Evolutionary conservation across 208 protist species (phyloP).

Genomic region (Leishmania martiniquensis): DNA sequence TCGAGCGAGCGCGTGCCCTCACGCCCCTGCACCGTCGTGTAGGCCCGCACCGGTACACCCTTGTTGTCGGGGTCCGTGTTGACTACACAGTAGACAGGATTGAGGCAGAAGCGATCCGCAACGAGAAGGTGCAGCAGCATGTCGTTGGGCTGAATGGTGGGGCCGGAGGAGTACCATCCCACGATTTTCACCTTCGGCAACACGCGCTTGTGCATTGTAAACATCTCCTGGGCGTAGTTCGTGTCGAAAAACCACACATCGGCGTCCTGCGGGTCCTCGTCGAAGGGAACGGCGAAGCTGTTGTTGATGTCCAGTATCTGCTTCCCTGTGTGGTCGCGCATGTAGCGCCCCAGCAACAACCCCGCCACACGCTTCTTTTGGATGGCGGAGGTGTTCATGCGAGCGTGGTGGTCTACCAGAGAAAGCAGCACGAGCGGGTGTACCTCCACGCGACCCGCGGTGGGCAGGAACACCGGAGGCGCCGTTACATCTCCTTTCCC

Average conservation of each 20-base stretch:
- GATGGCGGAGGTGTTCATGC: constrained; percentile 93
- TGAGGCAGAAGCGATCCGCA: constrained; percentile 90
- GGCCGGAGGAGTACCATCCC: constrained; percentile 99
- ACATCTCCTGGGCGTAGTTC: constrained; percentile 97
- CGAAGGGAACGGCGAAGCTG: constrained; percentile 99
- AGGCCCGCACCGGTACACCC: constrained; percentile 88
- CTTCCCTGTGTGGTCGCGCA: constrained; percentile 44
- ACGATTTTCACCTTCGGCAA: constrained; percentile 98
- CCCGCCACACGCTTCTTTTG: constrained; percentile 97
- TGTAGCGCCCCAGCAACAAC: constrained; percentile 95
- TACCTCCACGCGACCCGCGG: constrained; percentile 92
- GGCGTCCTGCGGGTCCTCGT: constrained; percentile 97
- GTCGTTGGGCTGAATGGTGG: constrained; percentile 95
- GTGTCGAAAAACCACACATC: constrained; percentile 99
- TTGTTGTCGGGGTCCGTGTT: constrained; percentile 91
- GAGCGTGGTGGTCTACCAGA: constrained; percentile 99
- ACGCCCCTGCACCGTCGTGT: constrained; percentile 89
- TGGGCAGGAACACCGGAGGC: constrained; percentile 40
- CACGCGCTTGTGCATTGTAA: constrained; percentile 98
- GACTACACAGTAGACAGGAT: constrained; percentile 94
- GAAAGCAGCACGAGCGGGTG: constrained; percentile 99
- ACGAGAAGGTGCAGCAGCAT: constrained; percentile 98
- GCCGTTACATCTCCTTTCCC: constrained; percentile 22
- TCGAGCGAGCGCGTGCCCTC: constrained; percentile 79
- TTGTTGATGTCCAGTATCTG: constrained; percentile 95